Evolutionary conservation across 805 yeast species (phyloP).

Genomic region (Starmerella stigmatis): DNA sequence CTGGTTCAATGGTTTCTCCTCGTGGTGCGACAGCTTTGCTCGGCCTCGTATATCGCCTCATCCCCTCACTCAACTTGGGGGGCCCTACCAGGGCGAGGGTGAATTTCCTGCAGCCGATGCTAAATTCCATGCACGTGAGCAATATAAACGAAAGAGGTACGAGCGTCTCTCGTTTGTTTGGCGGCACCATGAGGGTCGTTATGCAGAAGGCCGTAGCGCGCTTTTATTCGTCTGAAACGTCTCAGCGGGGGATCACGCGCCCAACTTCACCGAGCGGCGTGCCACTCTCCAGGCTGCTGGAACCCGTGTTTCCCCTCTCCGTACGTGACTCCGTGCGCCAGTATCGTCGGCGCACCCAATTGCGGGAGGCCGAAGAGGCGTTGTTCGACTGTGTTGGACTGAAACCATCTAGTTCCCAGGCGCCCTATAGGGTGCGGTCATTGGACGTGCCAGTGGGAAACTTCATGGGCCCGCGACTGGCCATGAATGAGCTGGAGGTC

Average conservation of each 20-base stretch:
- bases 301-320: conserved; percentile 31
- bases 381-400: conserved; percentile 51
- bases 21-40: no score
- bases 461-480: conserved; percentile 2
- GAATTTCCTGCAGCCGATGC: no score
- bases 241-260: background rate
- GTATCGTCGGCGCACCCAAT: conserved; percentile 35
- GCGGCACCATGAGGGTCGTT: background rate
- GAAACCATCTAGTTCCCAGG: conserved; percentile 23
- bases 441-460: conserved; percentile 34
- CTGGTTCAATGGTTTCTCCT: no score
- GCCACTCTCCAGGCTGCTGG: conserved; percentile 25
- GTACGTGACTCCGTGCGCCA: conserved; percentile 35
- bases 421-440: conserved; percentile 19
- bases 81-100: no score
- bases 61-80: no score
- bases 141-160: no score
- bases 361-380: conserved; percentile 36
- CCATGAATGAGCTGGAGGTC: conserved; percentile 67
- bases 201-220: background rate
- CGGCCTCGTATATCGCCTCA: no score
- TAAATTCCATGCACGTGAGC: background rate
- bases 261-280: conserved; percentile 34
- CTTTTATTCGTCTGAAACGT: background rate
- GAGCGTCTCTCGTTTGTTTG: no score